Percentiles rank a stretch among this genome's conserved stretches.
These are phyloP conservation scores for Penicillium parvum DNA, from an alignment of 495 filamentous ascomycete species.

Conservation along the genomic window DNA sequence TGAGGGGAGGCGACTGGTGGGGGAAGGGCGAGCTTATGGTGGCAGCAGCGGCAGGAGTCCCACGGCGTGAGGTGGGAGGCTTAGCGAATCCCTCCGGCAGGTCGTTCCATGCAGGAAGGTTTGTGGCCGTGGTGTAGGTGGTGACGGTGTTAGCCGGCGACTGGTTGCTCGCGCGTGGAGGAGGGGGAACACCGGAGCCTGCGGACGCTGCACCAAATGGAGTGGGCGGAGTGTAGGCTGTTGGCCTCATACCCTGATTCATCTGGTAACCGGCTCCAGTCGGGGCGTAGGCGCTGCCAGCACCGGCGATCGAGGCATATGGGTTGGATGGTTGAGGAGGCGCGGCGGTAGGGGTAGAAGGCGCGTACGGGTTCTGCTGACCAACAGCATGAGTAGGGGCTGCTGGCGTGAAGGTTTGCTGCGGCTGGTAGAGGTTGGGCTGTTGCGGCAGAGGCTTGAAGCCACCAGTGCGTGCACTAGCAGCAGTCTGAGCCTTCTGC, in stretches of 20 bases:
- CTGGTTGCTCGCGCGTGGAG: slow-evolving; percentile 52
- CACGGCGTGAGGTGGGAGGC: slow-evolving; percentile 60
- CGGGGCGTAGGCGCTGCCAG: slow-evolving; percentile 66
- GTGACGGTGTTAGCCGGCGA: slow-evolving; percentile 53
- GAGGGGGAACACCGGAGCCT: slow-evolving; percentile 48
- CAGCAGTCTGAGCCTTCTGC: slow-evolving; percentile 29
- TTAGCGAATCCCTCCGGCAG: slow-evolving; percentile 79
- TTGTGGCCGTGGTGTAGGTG: slow-evolving; percentile 66
- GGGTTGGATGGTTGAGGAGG: slow-evolving; percentile 21
- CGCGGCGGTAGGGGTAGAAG: slow-evolving; percentile 18
- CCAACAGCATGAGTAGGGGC: slow-evolving; percentile 25
- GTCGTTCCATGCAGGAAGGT: slow-evolving; percentile 87
- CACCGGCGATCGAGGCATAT: slow-evolving; percentile 29
- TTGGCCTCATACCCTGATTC: slow-evolving; percentile 34
- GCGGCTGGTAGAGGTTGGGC: slow-evolving; percentile 37
- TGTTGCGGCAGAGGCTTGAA: slow-evolving; percentile 38
- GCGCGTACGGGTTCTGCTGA: slow-evolving; percentile 37
- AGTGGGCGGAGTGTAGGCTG: slow-evolving; percentile 27
- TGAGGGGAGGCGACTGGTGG: slow-evolving; percentile 54
- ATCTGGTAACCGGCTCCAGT: slow-evolving; percentile 47
- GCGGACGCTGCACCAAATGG: slow-evolving; percentile 40
- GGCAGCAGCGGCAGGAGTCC: slow-evolving; percentile 59
- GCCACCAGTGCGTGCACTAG: slow-evolving; percentile 19
- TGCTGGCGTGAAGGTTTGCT: slow-evolving; percentile 34
- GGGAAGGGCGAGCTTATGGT: slow-evolving; percentile 65